Base-by-base conservation (phyloP, 2,329 filamentous ascomycete species). In the Uncinocarpus reesii region DNA sequence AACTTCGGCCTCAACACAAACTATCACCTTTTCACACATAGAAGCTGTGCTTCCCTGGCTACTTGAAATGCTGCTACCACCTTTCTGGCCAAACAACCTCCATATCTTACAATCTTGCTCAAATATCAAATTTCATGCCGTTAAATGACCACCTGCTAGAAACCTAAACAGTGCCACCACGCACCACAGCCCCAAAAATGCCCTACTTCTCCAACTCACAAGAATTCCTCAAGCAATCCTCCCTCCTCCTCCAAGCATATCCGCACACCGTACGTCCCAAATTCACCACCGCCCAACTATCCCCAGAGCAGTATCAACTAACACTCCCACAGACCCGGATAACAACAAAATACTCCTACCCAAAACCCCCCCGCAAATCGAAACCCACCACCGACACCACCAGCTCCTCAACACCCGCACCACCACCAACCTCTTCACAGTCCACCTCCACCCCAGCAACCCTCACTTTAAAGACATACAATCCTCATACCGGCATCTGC, bases 191-290 rank as follows among this genome's bases (percentile, higher is more conserved):
- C 29, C 6, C 18, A 13, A 70, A 58, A 49, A 95, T 95, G 89
- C 83, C 84, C 2, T 81, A 84, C 65, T 80, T 94, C 64, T 72
- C 77, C 44, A 88, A 86, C 50, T 85, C 85, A 67, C 83, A 94
- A 68, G 83, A 89, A 71, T 98, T 88, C 84, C 84, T 95, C 57
- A 81, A 84, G 59, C 84, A 95, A 67, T 95, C 90, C 11, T 74
- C 81, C 15, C 79, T 89, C 52, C 81, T 98, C 50, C 74, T 98
- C 47, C 79, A 92, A 69, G 90, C 92, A 48, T 81, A 86, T 41
- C 92, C 92, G 3, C 79, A 78, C 28, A 88, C 85, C 34, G 90
- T 94, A 78, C 54, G 79, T 71, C 24, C 45, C 42, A 13, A 29
- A n/a, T n/a, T 2, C 31, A 10, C 13, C 13, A 31, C 31, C 24